Evolutionary conservation across 2,329 filamentous ascomycete genomes (phyloP).

Genomic region (Pochonia chlamydosporia): DNA sequence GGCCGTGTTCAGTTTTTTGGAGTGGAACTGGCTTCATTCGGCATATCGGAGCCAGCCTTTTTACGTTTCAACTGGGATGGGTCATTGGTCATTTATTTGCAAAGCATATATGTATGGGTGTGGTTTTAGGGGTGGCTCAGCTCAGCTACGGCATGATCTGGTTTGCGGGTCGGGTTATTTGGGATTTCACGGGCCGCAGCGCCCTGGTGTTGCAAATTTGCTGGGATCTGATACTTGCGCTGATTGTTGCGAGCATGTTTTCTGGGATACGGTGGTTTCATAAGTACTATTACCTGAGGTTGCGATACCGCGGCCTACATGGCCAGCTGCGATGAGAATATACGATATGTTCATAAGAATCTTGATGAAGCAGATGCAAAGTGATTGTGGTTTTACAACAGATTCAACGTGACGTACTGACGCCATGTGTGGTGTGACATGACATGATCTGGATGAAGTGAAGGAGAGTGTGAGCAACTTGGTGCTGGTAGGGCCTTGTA

Average conservation of each 20-base stretch:
- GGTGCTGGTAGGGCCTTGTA: too few species aligned
- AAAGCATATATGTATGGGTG: conserved; percentile 26
- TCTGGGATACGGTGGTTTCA: conserved; percentile 24
- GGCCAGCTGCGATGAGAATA: conserved; percentile 31
- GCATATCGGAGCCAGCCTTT: conserved; percentile 11
- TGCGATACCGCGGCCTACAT: conserved; percentile 23
- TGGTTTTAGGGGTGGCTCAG: conserved; percentile 16
- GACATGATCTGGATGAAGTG: too few species aligned
- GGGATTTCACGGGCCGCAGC: conserved; percentile 25
- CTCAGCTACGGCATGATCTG: conserved; percentile 26
- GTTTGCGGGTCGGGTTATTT: conserved; percentile 24
- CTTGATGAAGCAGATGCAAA: not conserved
- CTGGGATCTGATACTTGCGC: conserved; percentile 19
- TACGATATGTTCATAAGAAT: conserved; percentile 25
- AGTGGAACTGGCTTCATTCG: conserved; percentile 5
- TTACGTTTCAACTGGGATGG: conserved; percentile 16
- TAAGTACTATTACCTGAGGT: conserved; percentile 17
- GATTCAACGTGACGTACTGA: too few species aligned
- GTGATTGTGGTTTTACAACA: not conserved
- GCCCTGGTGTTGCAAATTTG: conserved; percentile 29
- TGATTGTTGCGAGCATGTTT: conserved; percentile 23
- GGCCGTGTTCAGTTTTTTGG: conserved; percentile 12
- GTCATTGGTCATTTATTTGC: conserved; percentile 8
- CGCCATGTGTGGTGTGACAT: too few species aligned
- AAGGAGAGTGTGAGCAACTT: too few species aligned